Evolutionary conservation across 225 moss, liverwort and hornwort species (phyloP), one percentile per base, ranked within the genome.

Genomic region (Physcomitrellopsis africana): DNA sequence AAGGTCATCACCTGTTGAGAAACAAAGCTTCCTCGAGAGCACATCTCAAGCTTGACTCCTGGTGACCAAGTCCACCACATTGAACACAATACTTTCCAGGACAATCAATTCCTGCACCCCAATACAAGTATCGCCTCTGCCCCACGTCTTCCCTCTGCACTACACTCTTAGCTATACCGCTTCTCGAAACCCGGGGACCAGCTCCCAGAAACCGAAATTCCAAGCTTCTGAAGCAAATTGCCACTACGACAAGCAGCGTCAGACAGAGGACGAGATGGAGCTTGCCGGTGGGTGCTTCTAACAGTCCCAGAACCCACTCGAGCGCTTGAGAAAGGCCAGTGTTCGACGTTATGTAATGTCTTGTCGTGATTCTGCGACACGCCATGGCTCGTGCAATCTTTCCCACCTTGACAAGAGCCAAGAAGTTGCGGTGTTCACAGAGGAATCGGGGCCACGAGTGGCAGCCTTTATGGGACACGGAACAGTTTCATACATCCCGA

Each of bases 11-110:
- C 89, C 89, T 89, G 51, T 86, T 86, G 51, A 89, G 86, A 62
- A 67, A 32, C 69, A 84, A 41, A 22, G 89, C 89, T 76, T 89
- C 89, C 59, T 89, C 84, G 0, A 89, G 86, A 26, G 84, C 89
- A 49, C 89, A 89, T 73, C 89, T 65, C 80, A 89, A 82, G 79
- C 89, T 89, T 51, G 89, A 89, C 53, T 89, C 89, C 75, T 89
- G 89, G 69, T 89, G 89, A 51, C 89, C 86, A 56, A 89, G 76
- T 2, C 89, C 89, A 27, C 84, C 89, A 45, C 89, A 89, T 8
- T 54, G 77, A 44, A 86, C 68, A 71, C 89, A 89, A 55, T 80
- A 29, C 62, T 80, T 84, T 43, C 89, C 86, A 61, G 89, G 89
- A 60, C 89, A 86, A 60, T 89, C 89, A 0, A 89, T 60, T 52